Evolutionary conservation across 768 basidiomycete genomes (phyloP).

Genomic region (Suillus cothurnatus): DNA sequence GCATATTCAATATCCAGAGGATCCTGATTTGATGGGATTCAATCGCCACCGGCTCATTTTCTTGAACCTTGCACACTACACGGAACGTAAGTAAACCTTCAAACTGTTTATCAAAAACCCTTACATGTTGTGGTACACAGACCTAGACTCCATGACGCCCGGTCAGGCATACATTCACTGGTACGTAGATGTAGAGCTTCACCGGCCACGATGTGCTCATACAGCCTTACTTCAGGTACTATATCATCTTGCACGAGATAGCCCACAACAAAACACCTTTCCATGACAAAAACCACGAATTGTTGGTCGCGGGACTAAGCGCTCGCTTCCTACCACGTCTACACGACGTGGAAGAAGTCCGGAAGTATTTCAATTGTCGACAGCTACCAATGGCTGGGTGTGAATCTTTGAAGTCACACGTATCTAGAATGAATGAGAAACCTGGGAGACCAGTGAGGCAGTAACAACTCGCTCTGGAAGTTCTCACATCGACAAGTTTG

Average conservation of each 20-base stretch:
- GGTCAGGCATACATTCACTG: slow-evolving; percentile 4
- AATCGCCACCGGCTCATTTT: slow-evolving; percentile 18
- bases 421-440: no score
- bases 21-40: slow-evolving; percentile 19
- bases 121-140: neutral
- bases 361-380: neutral
- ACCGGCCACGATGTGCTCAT: neutral
- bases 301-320: slow-evolving; percentile 17
- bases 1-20: slow-evolving; percentile 10
- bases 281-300: slow-evolving; percentile 30
- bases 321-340: neutral
- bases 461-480: no score
- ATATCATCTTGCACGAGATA: slow-evolving; percentile 30
- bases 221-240: slow-evolving; percentile 19
- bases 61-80: slow-evolving; percentile 19
- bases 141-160: neutral
- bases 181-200: neutral
- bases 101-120: neutral
- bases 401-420: no score
- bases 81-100: slow-evolving; percentile 8
- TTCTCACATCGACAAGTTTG: no score
- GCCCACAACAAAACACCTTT: slow-evolving; percentile 26
- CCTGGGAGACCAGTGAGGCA: no score
- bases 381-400: no score
- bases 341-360: neutral